Evolutionary conservation across 306 rosid genomes (phyloP).

Genomic region (Myrica gale): DNA sequence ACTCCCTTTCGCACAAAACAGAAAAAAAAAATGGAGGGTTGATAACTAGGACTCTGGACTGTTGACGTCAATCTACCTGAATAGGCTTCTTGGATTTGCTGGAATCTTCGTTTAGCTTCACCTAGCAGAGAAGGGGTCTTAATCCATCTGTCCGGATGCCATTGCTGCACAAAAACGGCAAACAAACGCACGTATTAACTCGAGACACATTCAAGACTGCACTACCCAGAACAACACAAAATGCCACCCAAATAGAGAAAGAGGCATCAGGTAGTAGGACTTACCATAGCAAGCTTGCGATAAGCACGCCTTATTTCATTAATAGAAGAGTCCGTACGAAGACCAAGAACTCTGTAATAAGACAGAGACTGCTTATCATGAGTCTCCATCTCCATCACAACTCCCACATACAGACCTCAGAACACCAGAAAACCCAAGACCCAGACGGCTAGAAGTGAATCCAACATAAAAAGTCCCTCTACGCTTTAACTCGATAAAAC

Average conservation of each 20-base stretch:
- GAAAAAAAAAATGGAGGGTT: not conserved
- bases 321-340: conserved; percentile 40
- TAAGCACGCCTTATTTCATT: conserved; percentile 79
- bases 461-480: not conserved
- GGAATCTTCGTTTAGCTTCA: conserved; percentile 67
- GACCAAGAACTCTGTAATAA: conserved; percentile 68
- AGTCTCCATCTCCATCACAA: conserved; percentile 32
- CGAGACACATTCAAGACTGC: not conserved
- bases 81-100: conserved; percentile 82
- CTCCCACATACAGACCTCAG: not conserved
- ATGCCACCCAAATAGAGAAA: no score
- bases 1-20: not conserved
- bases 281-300: conserved; percentile 75
- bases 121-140: conserved; percentile 51
- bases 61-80: conserved; percentile 41
- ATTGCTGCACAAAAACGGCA: conserved; percentile 44
- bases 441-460: not conserved
- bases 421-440: not conserved
- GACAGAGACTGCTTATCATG: conserved; percentile 10
- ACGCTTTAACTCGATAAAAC: not conserved
- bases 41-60: no score
- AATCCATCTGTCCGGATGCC: conserved; percentile 89
- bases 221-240: no score
- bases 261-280: not conserved
- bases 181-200: not conserved